These are phyloP conservation scores for Leccinum fallax DNA, from an alignment of 1,284 basidiomycete species.

Conservation along the genomic window DNA sequence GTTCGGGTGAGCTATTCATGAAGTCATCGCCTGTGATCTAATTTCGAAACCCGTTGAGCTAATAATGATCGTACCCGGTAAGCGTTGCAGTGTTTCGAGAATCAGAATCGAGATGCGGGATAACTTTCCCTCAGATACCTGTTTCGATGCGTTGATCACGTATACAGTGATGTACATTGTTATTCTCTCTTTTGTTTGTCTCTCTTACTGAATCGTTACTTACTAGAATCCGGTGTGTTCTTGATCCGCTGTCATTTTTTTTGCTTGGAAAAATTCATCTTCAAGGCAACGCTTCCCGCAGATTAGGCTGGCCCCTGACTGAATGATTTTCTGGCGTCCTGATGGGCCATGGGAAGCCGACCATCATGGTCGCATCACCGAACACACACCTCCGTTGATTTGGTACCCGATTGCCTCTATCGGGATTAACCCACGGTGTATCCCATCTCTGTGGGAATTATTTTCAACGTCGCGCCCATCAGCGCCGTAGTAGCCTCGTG, in stretches of 20 bases:
- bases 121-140: no score
- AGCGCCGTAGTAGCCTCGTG: conserved; percentile 7
- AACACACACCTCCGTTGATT: conserved; percentile 14
- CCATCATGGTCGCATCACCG: not conserved
- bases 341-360: conserved; percentile 4
- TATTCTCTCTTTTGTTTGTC: not conserved
- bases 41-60: not conserved
- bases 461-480: not conserved
- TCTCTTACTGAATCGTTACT: conserved; percentile 3
- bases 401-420: conserved; percentile 12
- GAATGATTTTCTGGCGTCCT: not conserved
- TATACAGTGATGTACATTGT: conserved; percentile 15
- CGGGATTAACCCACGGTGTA: not conserved
- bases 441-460: conserved; percentile 31
- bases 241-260: conserved; percentile 17
- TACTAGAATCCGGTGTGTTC: not conserved
- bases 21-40: not conserved
- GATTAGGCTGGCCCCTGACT: conserved; percentile 11
- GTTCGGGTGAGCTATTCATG: not conserved
- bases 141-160: conserved; percentile 13
- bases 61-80: not conserved
- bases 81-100: not conserved
- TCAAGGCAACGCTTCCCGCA: conserved; percentile 5
- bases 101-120: not conserved
- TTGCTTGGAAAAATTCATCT: not conserved